Conservation (phyloP, 352 stramenopile species). For the Pythium myriotylum region DNA sequence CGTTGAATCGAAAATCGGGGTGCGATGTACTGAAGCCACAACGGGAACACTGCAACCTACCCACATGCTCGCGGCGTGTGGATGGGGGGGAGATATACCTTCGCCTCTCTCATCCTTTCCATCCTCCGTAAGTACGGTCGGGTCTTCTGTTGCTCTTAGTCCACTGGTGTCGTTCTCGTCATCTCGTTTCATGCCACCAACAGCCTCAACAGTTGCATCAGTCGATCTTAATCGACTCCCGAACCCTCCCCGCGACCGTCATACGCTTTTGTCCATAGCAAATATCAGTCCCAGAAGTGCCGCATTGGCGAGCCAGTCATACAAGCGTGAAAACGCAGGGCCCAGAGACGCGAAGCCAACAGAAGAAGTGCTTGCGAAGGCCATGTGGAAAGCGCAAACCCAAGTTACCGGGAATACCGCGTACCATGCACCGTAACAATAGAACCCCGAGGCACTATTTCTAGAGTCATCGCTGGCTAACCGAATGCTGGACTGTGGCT, state of each 20-base stretch:
- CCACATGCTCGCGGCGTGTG: background rate
- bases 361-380: no score
- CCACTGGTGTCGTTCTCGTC: slow-evolving; percentile 18
- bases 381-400: slow-evolving; percentile 18
- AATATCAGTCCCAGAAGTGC: slow-evolving; percentile 13
- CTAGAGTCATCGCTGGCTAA: no score
- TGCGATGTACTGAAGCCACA: background rate
- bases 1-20: background rate
- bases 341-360: no score
- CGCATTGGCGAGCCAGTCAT: background rate
- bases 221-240: slow-evolving; percentile 1
- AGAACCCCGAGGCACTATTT: no score
- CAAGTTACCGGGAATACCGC: slow-evolving; percentile 4
- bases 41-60: no score
- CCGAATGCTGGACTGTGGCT: background rate
- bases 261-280: slow-evolving; percentile 10
- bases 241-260: slow-evolving; percentile 11
- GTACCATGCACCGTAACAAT: slow-evolving; percentile 11
- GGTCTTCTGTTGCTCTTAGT: background rate
- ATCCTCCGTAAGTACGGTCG: background rate
- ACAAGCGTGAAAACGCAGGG: background rate
- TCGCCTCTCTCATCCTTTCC: background rate
- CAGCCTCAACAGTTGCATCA: background rate
- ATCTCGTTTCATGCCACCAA: background rate
- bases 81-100: slow-evolving; percentile 9